phyloP scores from a whole-genome alignment of 768 basidiomycete genomes.

The Cystoderma amianthinum region DNA sequence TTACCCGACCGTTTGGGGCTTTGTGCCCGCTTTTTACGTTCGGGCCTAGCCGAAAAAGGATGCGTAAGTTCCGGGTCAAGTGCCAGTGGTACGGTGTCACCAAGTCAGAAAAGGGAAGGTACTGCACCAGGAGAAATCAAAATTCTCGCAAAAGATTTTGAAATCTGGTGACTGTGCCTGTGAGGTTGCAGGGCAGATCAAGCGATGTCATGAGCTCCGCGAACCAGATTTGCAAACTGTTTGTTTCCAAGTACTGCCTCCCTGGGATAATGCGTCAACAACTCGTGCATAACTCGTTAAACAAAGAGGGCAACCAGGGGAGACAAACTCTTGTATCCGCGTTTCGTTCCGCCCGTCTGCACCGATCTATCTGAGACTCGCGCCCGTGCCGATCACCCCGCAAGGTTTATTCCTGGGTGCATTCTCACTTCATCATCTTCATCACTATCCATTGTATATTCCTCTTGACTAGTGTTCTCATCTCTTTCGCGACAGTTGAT shows the following conservation, averaged over 20 bases:
- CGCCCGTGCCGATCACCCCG: slow-evolving; percentile 32
- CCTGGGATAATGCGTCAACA: slow-evolving; percentile 41
- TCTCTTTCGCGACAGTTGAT: neutral
- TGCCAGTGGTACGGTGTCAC: slow-evolving; percentile 14
- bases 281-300: slow-evolving; percentile 19
- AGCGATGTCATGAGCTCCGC: slow-evolving; percentile 35
- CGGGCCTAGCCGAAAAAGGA: slow-evolving; percentile 45
- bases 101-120: slow-evolving; percentile 31
- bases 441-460: slow-evolving; percentile 6
- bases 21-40: slow-evolving; percentile 29
- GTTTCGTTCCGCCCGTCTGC: slow-evolving; percentile 32
- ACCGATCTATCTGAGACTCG: slow-evolving; percentile 36
- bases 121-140: slow-evolving; percentile 27
- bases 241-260: slow-evolving; percentile 25
- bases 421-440: slow-evolving; percentile 9
- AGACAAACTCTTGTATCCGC: slow-evolving; percentile 34
- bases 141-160: slow-evolving; percentile 40
- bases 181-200: slow-evolving; percentile 36
- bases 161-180: slow-evolving; percentile 37
- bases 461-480: slow-evolving; percentile 1
- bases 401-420: slow-evolving; percentile 17
- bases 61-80: slow-evolving; percentile 39
- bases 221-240: slow-evolving; percentile 39
- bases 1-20: slow-evolving; percentile 23
- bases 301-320: slow-evolving; percentile 30